Conservation (phyloP, 139 green algal species). For the Picocystis salinarum region DNA sequence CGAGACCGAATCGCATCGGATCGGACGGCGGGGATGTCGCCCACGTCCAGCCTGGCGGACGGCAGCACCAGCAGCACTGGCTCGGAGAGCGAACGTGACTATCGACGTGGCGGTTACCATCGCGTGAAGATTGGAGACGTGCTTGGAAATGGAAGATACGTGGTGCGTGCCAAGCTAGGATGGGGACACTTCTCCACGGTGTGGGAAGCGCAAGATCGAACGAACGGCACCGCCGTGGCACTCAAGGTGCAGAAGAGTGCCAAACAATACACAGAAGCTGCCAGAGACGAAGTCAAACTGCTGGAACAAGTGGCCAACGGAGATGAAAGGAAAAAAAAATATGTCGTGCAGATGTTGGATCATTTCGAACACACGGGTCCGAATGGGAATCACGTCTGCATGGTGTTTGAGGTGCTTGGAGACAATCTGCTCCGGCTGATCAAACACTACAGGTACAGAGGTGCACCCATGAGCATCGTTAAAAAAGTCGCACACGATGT, state of each 20-base stretch:
- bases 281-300: constrained; percentile 84
- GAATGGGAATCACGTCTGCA: constrained; percentile 87
- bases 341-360: constrained; percentile 65
- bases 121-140: constrained; percentile 68
- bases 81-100: too few relatives aligned
- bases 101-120: constrained; percentile 96
- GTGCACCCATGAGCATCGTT: constrained; percentile 70
- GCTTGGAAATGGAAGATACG: constrained; percentile 75
- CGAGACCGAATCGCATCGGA: too few relatives aligned
- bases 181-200: constrained; percentile 99
- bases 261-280: constrained; percentile 88
- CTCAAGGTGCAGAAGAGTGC: constrained; percentile 88
- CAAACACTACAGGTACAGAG: constrained; percentile 57
- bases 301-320: constrained; percentile 49
- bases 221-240: constrained; percentile 14
- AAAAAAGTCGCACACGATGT: constrained; percentile 40
- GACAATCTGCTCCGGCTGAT: constrained; percentile 62
- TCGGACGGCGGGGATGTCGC: too few relatives aligned
- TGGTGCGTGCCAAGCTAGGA: constrained; percentile 80
- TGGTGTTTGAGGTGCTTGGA: constrained; percentile 85
- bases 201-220: constrained; percentile 46
- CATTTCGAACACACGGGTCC: constrained; percentile 81
- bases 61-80: too few relatives aligned
- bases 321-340: constrained; percentile 25
- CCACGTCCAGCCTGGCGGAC: too few relatives aligned